Percentiles rank a stretch among this genome's conserved stretches.
These are phyloP conservation scores for Ustilago tritici DNA, from an alignment of 1,284 basidiomycete species.

Conservation along the genomic window DNA sequence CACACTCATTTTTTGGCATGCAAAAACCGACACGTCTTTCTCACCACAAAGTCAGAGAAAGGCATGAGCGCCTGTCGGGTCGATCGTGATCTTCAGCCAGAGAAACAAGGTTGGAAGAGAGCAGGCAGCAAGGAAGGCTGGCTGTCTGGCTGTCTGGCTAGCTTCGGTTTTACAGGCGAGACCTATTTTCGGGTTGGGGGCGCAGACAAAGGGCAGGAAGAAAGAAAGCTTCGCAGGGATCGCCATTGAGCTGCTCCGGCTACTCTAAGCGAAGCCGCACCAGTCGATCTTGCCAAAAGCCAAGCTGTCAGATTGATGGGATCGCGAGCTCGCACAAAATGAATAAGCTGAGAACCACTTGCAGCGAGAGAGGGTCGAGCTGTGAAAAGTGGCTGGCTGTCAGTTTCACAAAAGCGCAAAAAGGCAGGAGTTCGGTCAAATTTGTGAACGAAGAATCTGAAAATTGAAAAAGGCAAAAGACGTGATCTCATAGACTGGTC, in stretches of 20 bases:
- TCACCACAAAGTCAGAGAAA: neutral
- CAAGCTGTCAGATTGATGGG: slow-evolving; percentile 9
- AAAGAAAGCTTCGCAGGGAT: slow-evolving; percentile 17
- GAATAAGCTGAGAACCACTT: neutral
- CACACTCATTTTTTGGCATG: slow-evolving; percentile 20
- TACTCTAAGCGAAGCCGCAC: slow-evolving; percentile 23
- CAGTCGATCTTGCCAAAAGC: slow-evolving; percentile 17
- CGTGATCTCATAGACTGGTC: slow-evolving; percentile 1
- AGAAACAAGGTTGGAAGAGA: neutral
- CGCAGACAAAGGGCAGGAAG: neutral
- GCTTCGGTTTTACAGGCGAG: neutral
- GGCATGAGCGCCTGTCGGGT: slow-evolving; percentile 1
- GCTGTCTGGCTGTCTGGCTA: neutral
- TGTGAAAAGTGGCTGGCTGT: neutral
- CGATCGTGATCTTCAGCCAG: slow-evolving; percentile 5
- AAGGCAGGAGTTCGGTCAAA: slow-evolving; percentile 8
- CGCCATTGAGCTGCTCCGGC: slow-evolving; percentile 11
- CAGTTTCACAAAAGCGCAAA: neutral
- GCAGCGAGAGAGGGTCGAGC: neutral
- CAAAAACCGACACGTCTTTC: slow-evolving; percentile 1
- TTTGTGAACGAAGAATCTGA: neutral
- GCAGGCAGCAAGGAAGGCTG: neutral
- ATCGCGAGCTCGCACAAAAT: slow-evolving; percentile 15
- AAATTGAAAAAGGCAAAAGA: neutral
- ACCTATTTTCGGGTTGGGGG: slow-evolving; percentile 5